Percentiles rank a stretch among this genome's conserved stretches.
Conservation (phyloP, 345 rosid genomes). For the Bruguiera sexangula region DNA sequence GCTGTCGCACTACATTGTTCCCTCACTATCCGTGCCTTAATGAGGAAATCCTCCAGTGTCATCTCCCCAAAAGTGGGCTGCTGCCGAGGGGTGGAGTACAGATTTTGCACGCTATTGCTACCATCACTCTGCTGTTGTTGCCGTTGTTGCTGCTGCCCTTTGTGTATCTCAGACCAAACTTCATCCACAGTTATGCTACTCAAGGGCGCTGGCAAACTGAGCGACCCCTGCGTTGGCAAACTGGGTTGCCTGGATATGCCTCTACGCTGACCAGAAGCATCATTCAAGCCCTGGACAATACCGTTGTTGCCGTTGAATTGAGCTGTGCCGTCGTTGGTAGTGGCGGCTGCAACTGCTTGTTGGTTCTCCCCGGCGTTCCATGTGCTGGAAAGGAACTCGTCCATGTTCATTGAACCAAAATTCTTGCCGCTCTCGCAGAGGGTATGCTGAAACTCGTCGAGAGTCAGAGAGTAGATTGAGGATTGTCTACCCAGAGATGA, state of each 20-base stretch:
- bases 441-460: constrained; percentile 79
- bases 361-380: constrained; percentile 89
- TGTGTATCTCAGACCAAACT: constrained; percentile 89
- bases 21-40: constrained; percentile 82
- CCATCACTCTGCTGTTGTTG: constrained; percentile 17
- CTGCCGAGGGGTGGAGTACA: constrained; percentile 44
- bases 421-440: constrained; percentile 72
- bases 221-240: constrained; percentile 61
- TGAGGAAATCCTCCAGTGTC: constrained; percentile 84
- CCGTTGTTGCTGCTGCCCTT: constrained; percentile 23
- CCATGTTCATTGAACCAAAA: constrained; percentile 97
- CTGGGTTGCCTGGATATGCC: constrained; percentile 45
- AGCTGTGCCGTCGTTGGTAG: background rate
- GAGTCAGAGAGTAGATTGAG: constrained; percentile 77
- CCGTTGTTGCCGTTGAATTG: background rate
- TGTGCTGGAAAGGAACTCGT: constrained; percentile 78
- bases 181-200: constrained; percentile 88
- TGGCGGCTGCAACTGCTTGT: constrained; percentile 24
- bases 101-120: constrained; percentile 18
- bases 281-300: background rate
- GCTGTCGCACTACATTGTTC: constrained; percentile 29
- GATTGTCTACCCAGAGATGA: constrained; percentile 63
- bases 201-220: constrained; percentile 56
- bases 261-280: background rate
- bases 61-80: constrained; percentile 81